These are phyloP conservation scores for Myrmaecium sp. DNA, from an alignment of 2,329 filamentous ascomycete genomes.

Conservation along the genomic window DNA sequence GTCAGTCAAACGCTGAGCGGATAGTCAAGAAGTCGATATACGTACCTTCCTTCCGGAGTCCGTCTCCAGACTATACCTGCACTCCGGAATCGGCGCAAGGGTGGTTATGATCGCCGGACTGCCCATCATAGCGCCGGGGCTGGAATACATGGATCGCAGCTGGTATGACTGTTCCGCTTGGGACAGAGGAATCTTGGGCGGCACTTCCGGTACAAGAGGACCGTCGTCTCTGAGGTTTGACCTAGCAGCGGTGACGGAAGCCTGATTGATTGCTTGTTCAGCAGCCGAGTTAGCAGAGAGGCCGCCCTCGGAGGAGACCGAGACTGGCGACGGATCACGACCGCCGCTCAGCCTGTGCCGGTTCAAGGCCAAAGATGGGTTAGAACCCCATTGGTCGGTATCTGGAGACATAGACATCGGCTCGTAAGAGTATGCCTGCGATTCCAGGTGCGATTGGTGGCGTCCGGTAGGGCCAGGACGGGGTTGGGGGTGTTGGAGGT, in stretches of 20 bases:
- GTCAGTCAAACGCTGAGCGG: conserved; percentile 1
- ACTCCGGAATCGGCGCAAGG: conserved; percentile 34
- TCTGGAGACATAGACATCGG: conserved; percentile 15
- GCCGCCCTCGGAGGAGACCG: conserved; percentile 20
- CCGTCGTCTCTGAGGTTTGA: conserved; percentile 39
- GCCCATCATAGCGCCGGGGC: conserved; percentile 18
- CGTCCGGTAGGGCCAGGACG: conserved; percentile 56
- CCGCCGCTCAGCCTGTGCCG: conserved; percentile 22
- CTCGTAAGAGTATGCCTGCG: conserved; percentile 49
- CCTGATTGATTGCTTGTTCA: conserved; percentile 14
- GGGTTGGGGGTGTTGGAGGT: conserved; percentile 65
- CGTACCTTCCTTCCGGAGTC: conserved; percentile 15
- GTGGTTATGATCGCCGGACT: conserved; percentile 20
- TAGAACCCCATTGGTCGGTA: conserved; percentile 32
- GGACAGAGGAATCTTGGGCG: conserved; percentile 1
- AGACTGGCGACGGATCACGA: conserved; percentile 16
- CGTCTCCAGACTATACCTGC: conserved; percentile 32
- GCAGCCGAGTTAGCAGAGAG: conserved; percentile 22
- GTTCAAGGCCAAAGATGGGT: conserved; percentile 20
- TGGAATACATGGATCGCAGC: conserved; percentile 19
- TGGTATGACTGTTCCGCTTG: conserved; percentile 2
- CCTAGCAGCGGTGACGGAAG: conserved; percentile 31
- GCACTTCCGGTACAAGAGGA: conserved; percentile 34
- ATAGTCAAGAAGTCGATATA: conserved; percentile 5
- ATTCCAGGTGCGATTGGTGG: conserved; percentile 58